A percentile compares a stretch with the other conserved stretches of the same genome.
These are phyloP conservation scores for Ambrosia hybrid DNA, from an alignment of 140 eudicot species.

Conservation along the genomic window DNA sequence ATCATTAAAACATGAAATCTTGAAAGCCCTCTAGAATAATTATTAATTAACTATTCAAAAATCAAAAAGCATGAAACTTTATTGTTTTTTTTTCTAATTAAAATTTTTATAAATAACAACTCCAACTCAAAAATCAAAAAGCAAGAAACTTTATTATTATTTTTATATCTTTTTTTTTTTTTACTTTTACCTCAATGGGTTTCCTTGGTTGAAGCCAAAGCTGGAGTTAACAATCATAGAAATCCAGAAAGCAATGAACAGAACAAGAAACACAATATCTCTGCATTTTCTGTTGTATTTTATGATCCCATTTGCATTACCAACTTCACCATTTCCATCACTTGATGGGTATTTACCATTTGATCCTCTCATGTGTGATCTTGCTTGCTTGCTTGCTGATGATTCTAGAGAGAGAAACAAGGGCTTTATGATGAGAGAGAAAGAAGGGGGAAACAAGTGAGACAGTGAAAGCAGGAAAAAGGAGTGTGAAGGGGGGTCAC, in stretches of 20 bases:
- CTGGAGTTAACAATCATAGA: conserved; percentile 97
- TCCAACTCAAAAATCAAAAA: conserved; percentile 22
- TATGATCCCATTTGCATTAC: conserved; percentile 64
- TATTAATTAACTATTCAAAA: conserved; percentile 7
- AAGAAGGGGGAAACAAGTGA: conserved; percentile 22
- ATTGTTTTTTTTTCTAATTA: not conserved
- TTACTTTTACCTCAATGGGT: conserved; percentile 87
- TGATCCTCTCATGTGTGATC: conserved; percentile 64
- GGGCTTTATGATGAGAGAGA: conserved; percentile 40
- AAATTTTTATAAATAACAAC: not conserved
- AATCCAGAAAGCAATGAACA: conserved; percentile 90
- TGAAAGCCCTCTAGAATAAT: conserved; percentile 24
- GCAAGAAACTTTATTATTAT: conserved; percentile 22
- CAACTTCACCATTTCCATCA: conserved; percentile 64
- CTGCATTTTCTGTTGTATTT: conserved; percentile 89
- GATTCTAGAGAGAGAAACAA: conserved; percentile 27
- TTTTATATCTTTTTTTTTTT: not conserved
- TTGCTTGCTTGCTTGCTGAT: conserved; percentile 1
- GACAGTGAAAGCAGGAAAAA: conserved; percentile 33
- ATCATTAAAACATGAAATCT: conserved; percentile 18
- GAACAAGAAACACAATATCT: conserved; percentile 83
- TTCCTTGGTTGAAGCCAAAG: conserved; percentile 92
- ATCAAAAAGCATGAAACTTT: conserved; percentile 26
- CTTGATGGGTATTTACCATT: conserved; percentile 84
- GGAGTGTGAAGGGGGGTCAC: conserved; percentile 30